Percentiles rank a stretch among this genome's conserved stretches.
Conservation (phyloP, 345 rosid species). For the Eucalyptus fibrosa region DNA sequence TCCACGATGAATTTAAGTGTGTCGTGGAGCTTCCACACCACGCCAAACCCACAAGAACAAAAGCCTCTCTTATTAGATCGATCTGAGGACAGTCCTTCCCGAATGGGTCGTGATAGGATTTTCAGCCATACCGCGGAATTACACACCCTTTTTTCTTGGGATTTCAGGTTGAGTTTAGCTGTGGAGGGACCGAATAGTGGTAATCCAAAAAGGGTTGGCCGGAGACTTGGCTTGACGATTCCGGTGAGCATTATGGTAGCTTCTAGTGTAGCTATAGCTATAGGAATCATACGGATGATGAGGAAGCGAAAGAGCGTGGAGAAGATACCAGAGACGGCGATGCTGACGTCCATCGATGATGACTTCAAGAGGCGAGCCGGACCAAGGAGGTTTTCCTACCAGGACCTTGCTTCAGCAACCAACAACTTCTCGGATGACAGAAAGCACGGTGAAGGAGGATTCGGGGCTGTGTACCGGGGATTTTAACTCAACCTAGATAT, state of each 20-base stretch:
- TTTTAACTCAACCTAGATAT: conserved; percentile 7
- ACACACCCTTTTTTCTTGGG: conserved; percentile 27
- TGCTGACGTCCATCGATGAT: conserved; percentile 10
- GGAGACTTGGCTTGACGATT: background rate
- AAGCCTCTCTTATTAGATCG: conserved; percentile 23
- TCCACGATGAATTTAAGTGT: conserved; percentile 26
- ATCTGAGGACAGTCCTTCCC: conserved; percentile 23
- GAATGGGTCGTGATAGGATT: conserved; percentile 29
- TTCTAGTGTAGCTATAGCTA: background rate
- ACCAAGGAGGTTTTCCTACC: conserved; percentile 35
- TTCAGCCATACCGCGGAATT: conserved; percentile 4
- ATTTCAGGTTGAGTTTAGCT: conserved; percentile 18
- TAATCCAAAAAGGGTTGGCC: background rate
- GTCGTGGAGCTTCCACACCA: conserved; percentile 20
- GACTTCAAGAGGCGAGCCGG: conserved; percentile 42
- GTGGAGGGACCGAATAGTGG: background rate
- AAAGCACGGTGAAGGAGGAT: conserved; percentile 50
- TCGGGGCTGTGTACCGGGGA: conserved; percentile 44
- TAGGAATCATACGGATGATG: background rate
- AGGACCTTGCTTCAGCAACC: conserved; percentile 29
- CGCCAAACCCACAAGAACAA: conserved; percentile 7
- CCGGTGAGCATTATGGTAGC: conserved; percentile 1
- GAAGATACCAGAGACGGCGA: background rate
- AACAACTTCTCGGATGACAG: conserved; percentile 26
- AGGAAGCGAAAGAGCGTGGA: background rate